Evolutionary conservation across 1,139 yeast species (phyloP).

Genomic region (Taphrina confusa): DNA sequence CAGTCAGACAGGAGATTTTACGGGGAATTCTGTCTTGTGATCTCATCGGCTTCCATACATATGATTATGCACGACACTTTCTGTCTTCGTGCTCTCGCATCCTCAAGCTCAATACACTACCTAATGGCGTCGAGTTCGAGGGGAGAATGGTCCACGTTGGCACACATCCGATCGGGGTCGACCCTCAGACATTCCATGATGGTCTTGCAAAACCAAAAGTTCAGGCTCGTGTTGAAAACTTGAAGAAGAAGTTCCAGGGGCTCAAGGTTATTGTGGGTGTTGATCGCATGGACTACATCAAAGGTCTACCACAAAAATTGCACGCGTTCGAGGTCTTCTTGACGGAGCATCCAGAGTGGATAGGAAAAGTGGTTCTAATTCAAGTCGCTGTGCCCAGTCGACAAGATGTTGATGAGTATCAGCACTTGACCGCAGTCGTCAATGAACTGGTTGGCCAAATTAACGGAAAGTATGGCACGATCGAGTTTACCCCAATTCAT

Average conservation of each 20-base stretch:
- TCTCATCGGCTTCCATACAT: slow-evolving; percentile 96
- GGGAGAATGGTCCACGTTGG: slow-evolving; percentile 83
- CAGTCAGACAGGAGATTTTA: slow-evolving; percentile 89
- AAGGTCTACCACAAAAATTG: slow-evolving; percentile 94
- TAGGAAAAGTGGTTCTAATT: slow-evolving; percentile 90
- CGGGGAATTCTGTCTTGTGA: slow-evolving; percentile 92
- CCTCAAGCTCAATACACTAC: slow-evolving; percentile 76
- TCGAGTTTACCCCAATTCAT: slow-evolving; percentile 96
- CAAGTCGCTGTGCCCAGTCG: slow-evolving; percentile 98
- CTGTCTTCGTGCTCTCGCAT: slow-evolving; percentile 87
- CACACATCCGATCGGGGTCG: slow-evolving; percentile 98
- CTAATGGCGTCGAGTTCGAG: slow-evolving; percentile 82
- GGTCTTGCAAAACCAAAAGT: slow-evolving; percentile 66
- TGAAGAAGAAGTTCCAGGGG: slow-evolving; percentile 65
- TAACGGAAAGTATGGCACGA: slow-evolving; percentile 94
- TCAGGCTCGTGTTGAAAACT: slow-evolving; percentile 61
- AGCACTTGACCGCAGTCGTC: slow-evolving; percentile 86
- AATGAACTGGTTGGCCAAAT: slow-evolving; percentile 96
- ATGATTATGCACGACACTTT: slow-evolving; percentile 98
- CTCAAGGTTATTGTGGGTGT: slow-evolving; percentile 91
- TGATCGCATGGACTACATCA: slow-evolving; percentile 90
- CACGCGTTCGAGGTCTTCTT: slow-evolving; percentile 93
- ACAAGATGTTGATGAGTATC: slow-evolving; percentile 98
- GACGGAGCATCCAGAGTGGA: slow-evolving; percentile 95
- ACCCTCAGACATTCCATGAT: slow-evolving; percentile 82